phyloP scores from a whole-genome alignment of 768 basidiomycete genomes.

The Lactarius pseudohatsudake region DNA sequence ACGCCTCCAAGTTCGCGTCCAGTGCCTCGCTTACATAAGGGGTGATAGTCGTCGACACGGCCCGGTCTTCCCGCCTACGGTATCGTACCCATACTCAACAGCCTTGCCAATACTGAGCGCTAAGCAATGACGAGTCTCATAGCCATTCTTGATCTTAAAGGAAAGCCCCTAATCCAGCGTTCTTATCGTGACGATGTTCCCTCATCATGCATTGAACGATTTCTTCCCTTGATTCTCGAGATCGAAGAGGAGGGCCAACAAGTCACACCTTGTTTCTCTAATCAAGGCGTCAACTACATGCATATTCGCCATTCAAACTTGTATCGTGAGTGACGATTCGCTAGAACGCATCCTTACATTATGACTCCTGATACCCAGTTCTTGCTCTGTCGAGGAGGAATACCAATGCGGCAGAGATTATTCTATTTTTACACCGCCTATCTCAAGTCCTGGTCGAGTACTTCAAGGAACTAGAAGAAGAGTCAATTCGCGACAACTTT shows the following conservation, averaged over 20 bases:
- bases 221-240: conserved; percentile 89
- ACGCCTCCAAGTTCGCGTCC: no score
- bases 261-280: conserved; percentile 94
- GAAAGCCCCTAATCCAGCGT: conserved; percentile 95
- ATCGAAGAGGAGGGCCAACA: conserved; percentile 97
- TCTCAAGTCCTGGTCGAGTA: conserved; percentile 94
- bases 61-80: background rate
- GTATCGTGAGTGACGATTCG: conserved; percentile 63
- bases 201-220: conserved; percentile 84
- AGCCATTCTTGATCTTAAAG: conserved; percentile 97
- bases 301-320: conserved; percentile 98
- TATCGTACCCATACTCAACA: background rate
- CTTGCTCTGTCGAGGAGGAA: conserved; percentile 95
- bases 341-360: background rate
- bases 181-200: conserved; percentile 97
- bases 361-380: conserved; percentile 48
- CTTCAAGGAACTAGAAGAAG: conserved; percentile 99
- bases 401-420: conserved; percentile 92
- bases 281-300: conserved; percentile 96
- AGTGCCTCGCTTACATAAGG: no score
- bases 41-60: no score
- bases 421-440: conserved; percentile 93
- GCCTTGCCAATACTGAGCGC: background rate
- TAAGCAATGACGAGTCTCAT: conserved; percentile 62
- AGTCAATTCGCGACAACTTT: conserved; percentile 98